Conservation (phyloP, 1,284 basidiomycete species). For the Gymnopus androsaceus region DNA sequence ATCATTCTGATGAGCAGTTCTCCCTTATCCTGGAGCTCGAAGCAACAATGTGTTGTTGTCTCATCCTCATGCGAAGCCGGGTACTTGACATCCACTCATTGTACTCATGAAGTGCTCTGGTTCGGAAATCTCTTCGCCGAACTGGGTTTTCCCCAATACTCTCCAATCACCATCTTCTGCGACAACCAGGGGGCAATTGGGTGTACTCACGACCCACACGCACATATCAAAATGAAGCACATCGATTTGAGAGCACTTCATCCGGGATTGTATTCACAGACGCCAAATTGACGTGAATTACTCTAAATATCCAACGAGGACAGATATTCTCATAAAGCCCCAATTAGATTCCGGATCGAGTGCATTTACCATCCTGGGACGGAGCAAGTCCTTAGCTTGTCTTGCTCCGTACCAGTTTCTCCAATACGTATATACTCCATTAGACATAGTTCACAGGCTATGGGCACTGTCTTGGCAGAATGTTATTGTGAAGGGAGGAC, state of each 20-base stretch:
- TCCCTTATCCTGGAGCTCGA: background rate
- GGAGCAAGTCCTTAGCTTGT: too few species aligned
- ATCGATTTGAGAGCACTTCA: constrained; percentile 4
- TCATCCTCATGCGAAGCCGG: constrained; percentile 10
- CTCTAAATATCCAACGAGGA: too few species aligned
- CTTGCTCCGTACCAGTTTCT: too few species aligned
- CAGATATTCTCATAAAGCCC: too few species aligned
- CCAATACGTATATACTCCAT: too few species aligned
- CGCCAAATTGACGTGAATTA: background rate
- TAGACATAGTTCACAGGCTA: too few species aligned
- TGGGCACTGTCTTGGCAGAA: too few species aligned
- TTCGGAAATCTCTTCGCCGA: constrained; percentile 12
- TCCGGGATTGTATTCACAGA: background rate
- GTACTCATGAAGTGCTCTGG: constrained; percentile 4
- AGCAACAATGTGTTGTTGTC: background rate
- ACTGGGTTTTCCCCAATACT: constrained; percentile 11
- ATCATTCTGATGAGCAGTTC: background rate
- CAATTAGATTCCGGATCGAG: too few species aligned
- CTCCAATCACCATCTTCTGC: constrained; percentile 14
- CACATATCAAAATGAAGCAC: constrained; percentile 21
- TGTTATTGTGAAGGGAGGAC: too few species aligned
- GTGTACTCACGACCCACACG: constrained; percentile 17
- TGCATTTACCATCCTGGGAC: too few species aligned
- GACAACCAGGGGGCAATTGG: constrained; percentile 17
- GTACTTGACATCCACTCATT: constrained; percentile 3